Evolutionary conservation across 805 yeast genomes (phyloP).

Genomic region (Soucietia sequanensis): DNA sequence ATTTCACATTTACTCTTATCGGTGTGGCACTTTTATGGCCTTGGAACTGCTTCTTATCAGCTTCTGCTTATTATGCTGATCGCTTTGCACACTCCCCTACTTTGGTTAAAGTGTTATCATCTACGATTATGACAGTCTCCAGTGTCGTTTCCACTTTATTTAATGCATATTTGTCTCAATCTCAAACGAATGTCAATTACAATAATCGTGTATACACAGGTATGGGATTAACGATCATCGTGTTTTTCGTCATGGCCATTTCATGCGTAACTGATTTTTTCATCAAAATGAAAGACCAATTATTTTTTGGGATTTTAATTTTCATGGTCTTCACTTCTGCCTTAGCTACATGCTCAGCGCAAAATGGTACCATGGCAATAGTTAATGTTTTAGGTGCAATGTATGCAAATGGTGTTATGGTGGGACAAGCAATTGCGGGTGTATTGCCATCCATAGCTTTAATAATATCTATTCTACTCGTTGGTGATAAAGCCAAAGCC

Average conservation of each 20-base stretch:
- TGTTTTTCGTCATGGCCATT: slow-evolving; percentile 58
- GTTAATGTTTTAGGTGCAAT: slow-evolving; percentile 66
- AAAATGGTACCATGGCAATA: slow-evolving; percentile 87
- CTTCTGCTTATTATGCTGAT: slow-evolving; percentile 74
- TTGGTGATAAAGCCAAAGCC: slow-evolving; percentile 26
- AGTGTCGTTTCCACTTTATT: slow-evolving; percentile 63
- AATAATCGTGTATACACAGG: slow-evolving; percentile 59
- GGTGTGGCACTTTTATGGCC: slow-evolving; percentile 93
- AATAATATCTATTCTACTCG: slow-evolving; percentile 50
- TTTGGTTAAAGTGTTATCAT: slow-evolving; percentile 61
- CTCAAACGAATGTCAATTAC: slow-evolving; percentile 62
- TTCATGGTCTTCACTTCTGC: slow-evolving; percentile 62
- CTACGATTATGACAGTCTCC: slow-evolving; percentile 86
- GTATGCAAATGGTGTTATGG: slow-evolving; percentile 87
- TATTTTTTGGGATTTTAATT: slow-evolving; percentile 58
- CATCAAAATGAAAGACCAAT: slow-evolving; percentile 32
- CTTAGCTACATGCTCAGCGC: slow-evolving; percentile 77
- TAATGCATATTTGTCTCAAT: slow-evolving; percentile 62
- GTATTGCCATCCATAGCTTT: slow-evolving; percentile 80
- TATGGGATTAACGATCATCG: slow-evolving; percentile 50
- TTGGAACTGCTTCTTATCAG: slow-evolving; percentile 90
- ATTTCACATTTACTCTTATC: slow-evolving; percentile 59
- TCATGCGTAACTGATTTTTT: slow-evolving; percentile 42
- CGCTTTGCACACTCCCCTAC: slow-evolving; percentile 52
- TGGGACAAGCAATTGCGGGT: slow-evolving; percentile 94